Evolutionary conservation across 2,329 filamentous ascomycete species (phyloP).

Genomic region (Colletotrichum agaves): DNA sequence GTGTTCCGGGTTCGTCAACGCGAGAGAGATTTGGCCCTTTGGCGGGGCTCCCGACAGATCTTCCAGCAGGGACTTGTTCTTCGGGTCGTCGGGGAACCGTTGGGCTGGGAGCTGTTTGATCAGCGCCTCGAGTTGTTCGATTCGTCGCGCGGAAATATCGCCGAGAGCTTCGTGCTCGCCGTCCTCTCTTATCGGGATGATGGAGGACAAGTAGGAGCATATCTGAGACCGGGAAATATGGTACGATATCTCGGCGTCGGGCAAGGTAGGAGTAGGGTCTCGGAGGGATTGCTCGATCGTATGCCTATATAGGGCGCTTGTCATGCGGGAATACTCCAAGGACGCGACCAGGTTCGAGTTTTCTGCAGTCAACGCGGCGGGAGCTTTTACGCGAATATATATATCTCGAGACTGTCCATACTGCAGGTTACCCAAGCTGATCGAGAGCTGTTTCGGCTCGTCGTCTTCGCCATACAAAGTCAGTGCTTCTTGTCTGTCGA

Average conservation of each 20-base stretch:
- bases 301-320: slow-evolving; percentile 19
- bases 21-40: slow-evolving; percentile 62
- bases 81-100: slow-evolving; percentile 46
- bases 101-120: slow-evolving; percentile 49
- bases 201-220: slow-evolving; percentile 59
- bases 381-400: slow-evolving; percentile 53
- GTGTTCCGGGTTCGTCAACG: slow-evolving; percentile 51
- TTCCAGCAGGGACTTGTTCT: slow-evolving; percentile 58
- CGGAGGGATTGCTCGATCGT: slow-evolving; percentile 37
- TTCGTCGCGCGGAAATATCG: neutral
- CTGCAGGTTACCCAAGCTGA: slow-evolving; percentile 64
- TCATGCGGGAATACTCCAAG: slow-evolving; percentile 40
- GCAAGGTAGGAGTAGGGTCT: slow-evolving; percentile 42
- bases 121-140: slow-evolving; percentile 45
- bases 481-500: slow-evolving; percentile 48
- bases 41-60: slow-evolving; percentile 58
- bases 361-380: slow-evolving; percentile 8
- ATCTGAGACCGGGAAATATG: slow-evolving; percentile 62
- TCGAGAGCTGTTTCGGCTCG: slow-evolving; percentile 43
- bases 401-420: slow-evolving; percentile 71
- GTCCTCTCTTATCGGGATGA: slow-evolving; percentile 52
- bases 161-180: slow-evolving; percentile 49
- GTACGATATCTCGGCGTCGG: slow-evolving; percentile 55
- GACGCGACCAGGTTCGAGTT: slow-evolving; percentile 30
- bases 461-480: slow-evolving; percentile 31